Conservation (phyloP, 192 early-diverging fungal genomes). For the Coemansia brasiliensis region DNA sequence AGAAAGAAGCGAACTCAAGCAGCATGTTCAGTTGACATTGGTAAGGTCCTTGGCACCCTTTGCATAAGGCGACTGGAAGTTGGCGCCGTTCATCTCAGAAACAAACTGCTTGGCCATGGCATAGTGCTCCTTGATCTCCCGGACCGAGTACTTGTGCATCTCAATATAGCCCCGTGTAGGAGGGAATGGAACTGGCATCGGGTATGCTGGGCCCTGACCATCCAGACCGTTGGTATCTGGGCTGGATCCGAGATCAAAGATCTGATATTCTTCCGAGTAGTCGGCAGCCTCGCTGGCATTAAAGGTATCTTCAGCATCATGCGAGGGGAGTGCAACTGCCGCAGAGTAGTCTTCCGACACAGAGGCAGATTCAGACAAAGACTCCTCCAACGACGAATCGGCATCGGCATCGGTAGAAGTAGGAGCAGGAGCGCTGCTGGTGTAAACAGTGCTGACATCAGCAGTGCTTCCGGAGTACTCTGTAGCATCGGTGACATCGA, state of each 20-base stretch:
- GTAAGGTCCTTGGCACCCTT: slow-evolving; percentile 17
- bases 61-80: slow-evolving; percentile 52
- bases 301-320: slow-evolving; percentile 7
- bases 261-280: slow-evolving; percentile 8
- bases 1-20: background rate
- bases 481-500: background rate
- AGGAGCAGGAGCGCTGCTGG: slow-evolving; percentile 3
- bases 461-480: slow-evolving; percentile 11
- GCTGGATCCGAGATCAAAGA: slow-evolving; percentile 6
- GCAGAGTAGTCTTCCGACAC: slow-evolving; percentile 4
- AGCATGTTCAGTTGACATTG: background rate
- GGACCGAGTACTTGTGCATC: slow-evolving; percentile 44
- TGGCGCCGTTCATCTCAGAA: slow-evolving; percentile 36
- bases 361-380: slow-evolving; percentile 4
- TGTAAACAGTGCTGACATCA: slow-evolving; percentile 5
- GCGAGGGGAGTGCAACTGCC: slow-evolving; percentile 1
- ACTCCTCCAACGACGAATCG: background rate
- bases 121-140: slow-evolving; percentile 43
- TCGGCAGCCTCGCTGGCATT: slow-evolving; percentile 12
- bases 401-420: background rate
- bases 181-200: slow-evolving; percentile 50
- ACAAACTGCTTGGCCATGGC: slow-evolving; percentile 39
- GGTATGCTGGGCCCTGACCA: slow-evolving; percentile 31
- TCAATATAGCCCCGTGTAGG: slow-evolving; percentile 21
- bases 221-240: slow-evolving; percentile 22